Base-by-base conservation (phyloP, 768 basidiomycete species). In the Rhodotorula paludigena region DNA sequence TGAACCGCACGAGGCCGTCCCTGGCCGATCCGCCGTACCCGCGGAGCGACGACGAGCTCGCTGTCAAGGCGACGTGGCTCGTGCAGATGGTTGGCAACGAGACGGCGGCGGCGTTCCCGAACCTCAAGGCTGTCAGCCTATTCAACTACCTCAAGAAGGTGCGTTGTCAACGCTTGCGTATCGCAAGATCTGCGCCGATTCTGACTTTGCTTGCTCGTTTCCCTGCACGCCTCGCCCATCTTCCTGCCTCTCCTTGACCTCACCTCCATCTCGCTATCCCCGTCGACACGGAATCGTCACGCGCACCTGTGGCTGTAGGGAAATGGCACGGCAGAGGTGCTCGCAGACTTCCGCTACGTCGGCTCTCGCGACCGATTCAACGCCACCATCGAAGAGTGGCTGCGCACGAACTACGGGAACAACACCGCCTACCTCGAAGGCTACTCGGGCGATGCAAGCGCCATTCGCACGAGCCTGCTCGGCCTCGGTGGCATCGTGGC, bases 131-230 rank as follows among this genome's bases (percentile, higher is more conserved):
- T 16, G 66, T 65, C 10, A 53, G 30, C 4, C 45, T 41, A 30
- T 72, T 72, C 63, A 72, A 72, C 60, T 68, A 66, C 47, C 35
- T 71, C 12, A 71, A 71, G 54, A 55, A 54, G n/a, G 59, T 39
- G 32, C 21, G 35, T 39, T 39, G 8, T 39, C 25, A 2, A 5
- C 25, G 21, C 21, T 12, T 33, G 41, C 41, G 41, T 42, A 42
- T 42, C 41, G 41, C 12, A 42, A 42, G 41, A n/a, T n/a, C n/a
- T n/a, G n/a, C n/a, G n/a, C n/a, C n/a, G n/a, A n/a, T n/a, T n/a
- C n/a, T n/a, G n/a, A n/a, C n/a, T n/a, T n/a, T n/a, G n/a, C n/a
- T n/a, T n/a, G n/a, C n/a, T n/a, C n/a, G n/a, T n/a, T n/a, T n/a
- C n/a, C n/a, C n/a, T n/a, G n/a, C n/a, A 12, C 20, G 11, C 10